phyloP scores from a whole-genome alignment of 2,329 filamentous ascomycete genomes.

The Ophiostoma himal-ulmi region DNA sequence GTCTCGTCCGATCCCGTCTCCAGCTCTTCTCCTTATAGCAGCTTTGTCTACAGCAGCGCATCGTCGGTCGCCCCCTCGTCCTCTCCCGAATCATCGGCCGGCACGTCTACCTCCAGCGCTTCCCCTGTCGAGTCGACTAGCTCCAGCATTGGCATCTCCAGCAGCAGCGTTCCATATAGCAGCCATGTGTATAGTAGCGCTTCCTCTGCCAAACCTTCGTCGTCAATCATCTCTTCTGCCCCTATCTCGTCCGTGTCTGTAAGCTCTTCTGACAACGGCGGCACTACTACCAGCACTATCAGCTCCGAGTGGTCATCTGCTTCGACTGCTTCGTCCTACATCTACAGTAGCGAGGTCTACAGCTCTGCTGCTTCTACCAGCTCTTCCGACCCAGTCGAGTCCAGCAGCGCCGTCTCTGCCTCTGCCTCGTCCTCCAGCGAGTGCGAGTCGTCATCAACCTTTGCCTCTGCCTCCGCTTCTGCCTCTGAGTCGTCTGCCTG shows the following conservation, averaged over 20 bases:
- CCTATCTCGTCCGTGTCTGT: neutral
- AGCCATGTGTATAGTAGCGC: neutral
- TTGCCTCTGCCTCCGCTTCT: neutral
- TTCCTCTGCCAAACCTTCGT: neutral
- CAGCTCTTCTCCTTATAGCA: neutral
- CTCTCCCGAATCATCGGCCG: neutral
- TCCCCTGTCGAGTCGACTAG: neutral
- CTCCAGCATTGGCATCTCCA: neutral
- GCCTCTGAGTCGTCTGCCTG: neutral
- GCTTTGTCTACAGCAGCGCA: neutral
- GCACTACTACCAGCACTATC: constrained; percentile 10
- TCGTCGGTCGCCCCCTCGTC: neutral
- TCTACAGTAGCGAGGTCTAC: neutral
- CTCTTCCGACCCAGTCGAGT: constrained; percentile 12
- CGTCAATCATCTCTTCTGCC: neutral
- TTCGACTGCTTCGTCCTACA: neutral
- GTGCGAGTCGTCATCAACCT: neutral
- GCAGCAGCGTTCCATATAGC: neutral
- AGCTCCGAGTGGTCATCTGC: constrained; percentile 1
- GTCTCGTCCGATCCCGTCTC: neutral
- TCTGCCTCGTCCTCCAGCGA: neutral
- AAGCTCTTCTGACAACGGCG: constrained; percentile 1
- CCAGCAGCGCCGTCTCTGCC: neutral
- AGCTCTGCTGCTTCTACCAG: constrained; percentile 9
- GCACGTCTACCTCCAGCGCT: constrained; percentile 7